Base-by-base conservation (phyloP, 129 eudicot species). In the Gnaphalium uliginosum region DNA sequence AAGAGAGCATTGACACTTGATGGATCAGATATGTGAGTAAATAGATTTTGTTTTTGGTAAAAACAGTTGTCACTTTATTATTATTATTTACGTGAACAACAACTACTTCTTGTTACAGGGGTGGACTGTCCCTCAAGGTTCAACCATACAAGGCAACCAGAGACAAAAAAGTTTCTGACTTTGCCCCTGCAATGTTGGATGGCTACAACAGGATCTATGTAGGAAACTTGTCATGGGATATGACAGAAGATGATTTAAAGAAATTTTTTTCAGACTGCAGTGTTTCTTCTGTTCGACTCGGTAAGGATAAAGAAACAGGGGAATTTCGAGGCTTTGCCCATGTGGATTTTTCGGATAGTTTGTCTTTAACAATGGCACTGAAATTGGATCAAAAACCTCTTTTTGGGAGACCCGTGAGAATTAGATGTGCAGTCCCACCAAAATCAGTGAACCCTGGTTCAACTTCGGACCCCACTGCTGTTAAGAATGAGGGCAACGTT, bases 171-270 rank as follows among this genome's bases (percentile, higher is more conserved):
- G 81, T 71, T 4, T 73, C 96, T 2, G 85, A 86, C 79, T 91
- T 95, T 78, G 69, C 92, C 60, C 99, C 99, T 68, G 84, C 93
- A 41, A 82, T 95, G 73, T 41, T 89, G 73, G 92, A 89, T 72
- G 99, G 99, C 68, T 95, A 95, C 84, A 91, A 91, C 80, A 86
- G 96, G 75, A 81, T 95, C 71, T 95, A 95, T 53, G 89, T 81
- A 24, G 99, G 99, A 18, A 95, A 95, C 61, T 86, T 95, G 14
- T 89, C 97, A 41, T 95, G 99, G 99, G 97, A 91, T 50, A 84
- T 91, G 69, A 89, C 96, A 0, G 96, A 89, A 73, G 89, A 87
- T 19, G 97, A 95, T 60, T 61, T 95, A 61, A 82, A 80, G 85
- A 91, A 87, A 9, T 86, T 91, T 68, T 89, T 95, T 79, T 85